A percentile compares a stretch with the other conserved stretches of the same genome.
phyloP scores from a whole-genome alignment of 441 rosid species.

The Euphorbia corollata region DNA sequence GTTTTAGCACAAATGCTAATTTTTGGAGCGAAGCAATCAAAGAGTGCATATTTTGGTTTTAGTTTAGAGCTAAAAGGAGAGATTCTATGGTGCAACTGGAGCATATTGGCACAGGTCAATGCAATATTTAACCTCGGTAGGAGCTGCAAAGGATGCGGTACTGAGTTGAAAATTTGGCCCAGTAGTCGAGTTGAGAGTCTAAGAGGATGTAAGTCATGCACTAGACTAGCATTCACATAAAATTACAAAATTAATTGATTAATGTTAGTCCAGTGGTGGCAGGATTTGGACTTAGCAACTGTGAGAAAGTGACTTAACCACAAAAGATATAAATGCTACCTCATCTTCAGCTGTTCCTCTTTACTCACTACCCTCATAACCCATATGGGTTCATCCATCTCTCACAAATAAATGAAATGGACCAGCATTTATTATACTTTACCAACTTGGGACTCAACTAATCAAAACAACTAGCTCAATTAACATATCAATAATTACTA shows the following conservation, averaged over 20 bases:
- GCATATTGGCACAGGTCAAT: too few species aligned
- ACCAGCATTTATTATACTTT: constrained; percentile 5
- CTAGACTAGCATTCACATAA: neutral
- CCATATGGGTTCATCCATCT: constrained; percentile 26
- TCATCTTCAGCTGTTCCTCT: constrained; percentile 17
- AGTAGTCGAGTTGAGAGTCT: too few species aligned
- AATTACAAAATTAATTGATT: neutral
- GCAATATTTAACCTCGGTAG: too few species aligned
- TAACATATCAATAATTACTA: neutral
- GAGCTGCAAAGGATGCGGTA: too few species aligned
- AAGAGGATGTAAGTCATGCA: neutral
- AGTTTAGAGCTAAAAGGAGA: neutral
- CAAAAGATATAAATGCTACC: constrained; percentile 18
- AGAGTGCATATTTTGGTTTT: neutral
- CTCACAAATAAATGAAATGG: constrained; percentile 20
- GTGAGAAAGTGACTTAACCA: constrained; percentile 29
- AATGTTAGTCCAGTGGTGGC: neutral
- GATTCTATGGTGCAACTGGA: neutral
- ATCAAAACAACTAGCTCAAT: constrained; percentile 1
- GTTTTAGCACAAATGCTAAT: neutral
- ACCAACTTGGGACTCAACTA: constrained; percentile 14
- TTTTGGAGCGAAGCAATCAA: neutral
- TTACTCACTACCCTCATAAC: constrained; percentile 10
- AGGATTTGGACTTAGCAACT: constrained; percentile 12
- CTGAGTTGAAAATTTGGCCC: too few species aligned